Conservation (phyloP, 139 green algal species). For the Chlorella sp. region DNA sequence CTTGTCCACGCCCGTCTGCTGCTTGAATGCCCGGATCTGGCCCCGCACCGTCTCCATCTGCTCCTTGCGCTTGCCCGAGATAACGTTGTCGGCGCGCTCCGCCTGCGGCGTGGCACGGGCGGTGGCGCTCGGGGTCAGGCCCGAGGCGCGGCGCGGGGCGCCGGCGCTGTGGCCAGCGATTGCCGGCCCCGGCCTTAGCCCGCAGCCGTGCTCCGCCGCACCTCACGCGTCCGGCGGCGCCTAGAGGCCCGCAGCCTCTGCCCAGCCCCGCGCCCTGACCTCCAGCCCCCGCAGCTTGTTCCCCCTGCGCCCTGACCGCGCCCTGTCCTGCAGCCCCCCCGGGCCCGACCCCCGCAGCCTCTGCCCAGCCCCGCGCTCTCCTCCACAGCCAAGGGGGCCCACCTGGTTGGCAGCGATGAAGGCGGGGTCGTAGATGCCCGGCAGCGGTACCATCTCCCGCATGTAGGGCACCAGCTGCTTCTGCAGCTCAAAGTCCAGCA, state of each 20-base stretch:
- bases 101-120: no score
- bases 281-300: no score
- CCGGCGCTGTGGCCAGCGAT: no score
- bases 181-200: no score
- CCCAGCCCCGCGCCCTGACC: no score
- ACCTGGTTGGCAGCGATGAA: conserved; percentile 98
- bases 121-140: no score
- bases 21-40: conserved; percentile 93
- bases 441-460: conserved; percentile 90
- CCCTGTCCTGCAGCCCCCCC: background rate
- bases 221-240: no score
- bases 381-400: background rate
- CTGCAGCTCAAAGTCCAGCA: conserved; percentile 98
- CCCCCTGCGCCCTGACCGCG: no score
- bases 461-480: conserved; percentile 95
- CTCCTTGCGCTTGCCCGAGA: conserved; percentile 90
- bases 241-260: no score
- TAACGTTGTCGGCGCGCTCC: conserved; percentile 89
- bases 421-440: conserved; percentile 94
- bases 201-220: no score
- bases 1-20: conserved; percentile 60
- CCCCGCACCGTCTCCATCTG: conserved; percentile 82
- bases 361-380: background rate
- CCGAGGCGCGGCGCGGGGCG: no score
- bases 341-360: background rate